These are phyloP conservation scores for Wickerhamia fluorescens DNA, from an alignment of 805 yeast species.

Conservation along the genomic window DNA sequence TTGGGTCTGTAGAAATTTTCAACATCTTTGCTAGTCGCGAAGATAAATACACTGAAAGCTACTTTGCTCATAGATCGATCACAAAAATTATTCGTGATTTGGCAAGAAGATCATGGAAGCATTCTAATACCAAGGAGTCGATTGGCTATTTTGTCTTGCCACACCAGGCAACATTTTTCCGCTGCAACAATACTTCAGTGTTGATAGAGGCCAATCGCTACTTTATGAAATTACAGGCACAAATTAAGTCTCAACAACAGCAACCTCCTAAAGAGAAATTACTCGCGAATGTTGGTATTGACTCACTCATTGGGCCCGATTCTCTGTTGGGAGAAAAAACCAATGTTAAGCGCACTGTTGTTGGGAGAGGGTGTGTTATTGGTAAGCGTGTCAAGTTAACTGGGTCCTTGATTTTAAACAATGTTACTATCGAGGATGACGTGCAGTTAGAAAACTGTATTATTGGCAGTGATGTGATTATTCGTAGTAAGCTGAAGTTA, in stretches of 20 bases:
- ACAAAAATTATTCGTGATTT: conserved; percentile 74
- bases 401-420: conserved; percentile 74
- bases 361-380: conserved; percentile 66
- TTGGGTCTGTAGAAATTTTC: conserved; percentile 41
- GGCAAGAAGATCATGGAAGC: conserved; percentile 90
- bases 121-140: conserved; percentile 48
- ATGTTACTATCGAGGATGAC: conserved; percentile 72
- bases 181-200: conserved; percentile 73
- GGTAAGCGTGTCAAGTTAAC: conserved; percentile 86
- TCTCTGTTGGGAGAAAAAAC: conserved; percentile 76
- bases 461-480: conserved; percentile 61
- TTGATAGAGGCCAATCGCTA: conserved; percentile 86
- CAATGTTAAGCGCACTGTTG: conserved; percentile 76
- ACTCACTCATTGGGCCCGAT: conserved; percentile 66
- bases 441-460: conserved; percentile 79
- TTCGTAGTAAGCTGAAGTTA: conserved; percentile 59
- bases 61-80: conserved; percentile 42
- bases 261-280: conserved; percentile 39
- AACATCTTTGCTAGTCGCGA: conserved; percentile 38
- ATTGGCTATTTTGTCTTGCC: conserved; percentile 71
- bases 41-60: conserved; percentile 27
- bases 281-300: conserved; percentile 79
- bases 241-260: conserved; percentile 18
- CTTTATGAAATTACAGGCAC: conserved; percentile 60
- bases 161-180: conserved; percentile 57